Conservation (phyloP, 805 yeast species). For the Candida dajiaensis region DNA sequence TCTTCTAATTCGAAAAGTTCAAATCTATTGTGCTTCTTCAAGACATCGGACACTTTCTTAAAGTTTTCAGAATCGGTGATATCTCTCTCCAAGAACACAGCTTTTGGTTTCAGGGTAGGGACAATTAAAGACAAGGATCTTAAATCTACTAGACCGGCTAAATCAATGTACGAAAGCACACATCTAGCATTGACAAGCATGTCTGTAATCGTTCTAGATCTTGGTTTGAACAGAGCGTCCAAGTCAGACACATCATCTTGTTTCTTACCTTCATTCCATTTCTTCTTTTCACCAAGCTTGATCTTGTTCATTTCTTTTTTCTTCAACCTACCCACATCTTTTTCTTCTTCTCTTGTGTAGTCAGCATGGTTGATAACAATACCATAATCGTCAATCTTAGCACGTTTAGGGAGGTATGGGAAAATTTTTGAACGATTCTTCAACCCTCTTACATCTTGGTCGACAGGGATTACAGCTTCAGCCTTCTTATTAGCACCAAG, state of each 20-base stretch:
- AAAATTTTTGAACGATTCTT: conserved; percentile 51
- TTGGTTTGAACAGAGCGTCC: conserved; percentile 50
- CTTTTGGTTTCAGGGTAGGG: conserved; percentile 73
- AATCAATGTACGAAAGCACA: conserved; percentile 69
- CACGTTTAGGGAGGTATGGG: conserved; percentile 57
- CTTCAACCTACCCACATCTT: conserved; percentile 27
- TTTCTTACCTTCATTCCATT: conserved; percentile 34
- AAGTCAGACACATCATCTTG: conserved; percentile 46
- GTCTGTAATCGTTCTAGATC: conserved; percentile 31
- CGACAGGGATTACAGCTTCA: conserved; percentile 28
- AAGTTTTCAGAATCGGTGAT: conserved; percentile 22
- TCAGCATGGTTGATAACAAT: conserved; percentile 61
- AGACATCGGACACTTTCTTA: conserved; percentile 9
- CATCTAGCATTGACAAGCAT: conserved; percentile 51
- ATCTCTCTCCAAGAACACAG: conserved; percentile 54
- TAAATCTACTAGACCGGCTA: conserved; percentile 78
- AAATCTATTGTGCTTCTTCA: conserved; percentile 23
- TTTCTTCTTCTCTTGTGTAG: conserved; percentile 49
- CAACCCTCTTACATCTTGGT: conserved; percentile 26
- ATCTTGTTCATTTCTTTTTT: conserved; percentile 21
- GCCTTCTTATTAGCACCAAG: conserved; percentile 20
- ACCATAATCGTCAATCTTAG: conserved; percentile 84
- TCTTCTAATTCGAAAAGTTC: conserved; percentile 27
- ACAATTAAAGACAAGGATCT: conserved; percentile 75
- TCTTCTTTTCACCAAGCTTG: conserved; percentile 29